phyloP scores from a whole-genome alignment of 352 stramenopile genomes.

The Phytopythium cucurbitacearum region DNA sequence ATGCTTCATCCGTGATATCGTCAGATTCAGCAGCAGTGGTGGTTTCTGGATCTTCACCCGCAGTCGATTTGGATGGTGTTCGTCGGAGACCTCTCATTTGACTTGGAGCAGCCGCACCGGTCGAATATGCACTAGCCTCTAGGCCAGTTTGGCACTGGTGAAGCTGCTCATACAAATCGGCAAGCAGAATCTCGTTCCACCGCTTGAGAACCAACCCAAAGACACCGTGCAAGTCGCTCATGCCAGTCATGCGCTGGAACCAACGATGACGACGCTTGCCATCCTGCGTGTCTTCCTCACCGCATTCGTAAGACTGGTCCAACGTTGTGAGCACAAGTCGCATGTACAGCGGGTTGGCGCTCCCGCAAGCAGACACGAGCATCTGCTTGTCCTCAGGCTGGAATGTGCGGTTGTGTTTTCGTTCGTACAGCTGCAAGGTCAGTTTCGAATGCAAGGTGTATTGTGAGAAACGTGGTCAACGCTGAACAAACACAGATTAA shows the following conservation, averaged over 20 bases:
- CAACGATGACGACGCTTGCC: slow-evolving; percentile 25
- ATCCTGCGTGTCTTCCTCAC: slow-evolving; percentile 9
- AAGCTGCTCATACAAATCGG: slow-evolving; percentile 41
- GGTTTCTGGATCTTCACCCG: background rate
- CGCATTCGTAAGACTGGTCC: slow-evolving; percentile 31
- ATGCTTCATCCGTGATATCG: background rate
- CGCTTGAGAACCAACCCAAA: slow-evolving; percentile 70
- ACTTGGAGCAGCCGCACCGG: background rate
- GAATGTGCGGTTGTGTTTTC: slow-evolving; percentile 16
- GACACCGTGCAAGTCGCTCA: slow-evolving; percentile 39
- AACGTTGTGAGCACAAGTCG: slow-evolving; percentile 57
- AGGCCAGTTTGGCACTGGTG: slow-evolving; percentile 17
- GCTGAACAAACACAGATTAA: background rate
- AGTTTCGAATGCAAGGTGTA: too few relatives aligned
- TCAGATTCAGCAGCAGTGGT: background rate
- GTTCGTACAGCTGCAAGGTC: slow-evolving; percentile 27
- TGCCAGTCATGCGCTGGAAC: slow-evolving; percentile 34
- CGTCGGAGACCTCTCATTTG: slow-evolving; percentile 4
- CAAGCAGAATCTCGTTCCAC: slow-evolving; percentile 71
- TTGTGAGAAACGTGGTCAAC: background rate
- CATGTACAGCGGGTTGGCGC: slow-evolving; percentile 65
- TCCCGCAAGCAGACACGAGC: slow-evolving; percentile 44
- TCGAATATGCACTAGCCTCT: background rate
- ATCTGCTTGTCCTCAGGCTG: slow-evolving; percentile 33
- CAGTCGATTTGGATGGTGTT: slow-evolving; percentile 2